Evolutionary conservation across 2,329 filamentous ascomycete species (phyloP), one percentile per base, ranked within the genome.

Genomic region (Sporothrix curviconia): DNA sequence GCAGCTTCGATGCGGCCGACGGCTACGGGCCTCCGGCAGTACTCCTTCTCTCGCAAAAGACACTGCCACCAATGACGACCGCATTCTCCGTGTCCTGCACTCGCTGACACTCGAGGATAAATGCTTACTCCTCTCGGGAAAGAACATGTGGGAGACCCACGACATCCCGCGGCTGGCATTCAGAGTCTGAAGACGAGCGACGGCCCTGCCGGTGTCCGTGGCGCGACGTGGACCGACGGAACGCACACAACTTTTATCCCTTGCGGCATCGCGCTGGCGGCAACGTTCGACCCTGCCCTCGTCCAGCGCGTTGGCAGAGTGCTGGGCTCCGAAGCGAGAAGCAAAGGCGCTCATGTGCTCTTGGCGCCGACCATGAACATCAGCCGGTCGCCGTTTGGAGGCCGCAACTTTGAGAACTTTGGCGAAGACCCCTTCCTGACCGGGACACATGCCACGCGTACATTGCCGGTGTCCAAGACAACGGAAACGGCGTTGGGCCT

Each of bases 231-330:
- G 68, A 86, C 86, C 55, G 84, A 84, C 44, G 84, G 85, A 24
- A 84, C 80, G 54, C 66, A 89, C 75, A 87, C 89, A 42, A 89
- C 89, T 15, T 79, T 90, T 47, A 87, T 92, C 62, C 89, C 89
- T 7, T 92, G 88, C 64, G 88, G 87, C 57, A 84, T 89, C 57
- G 89, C 86, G 0, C 78, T 92, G 46, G 89, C 87, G 11, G 86
- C 88, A 1, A 58, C 59, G 3, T 58, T 58, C 36, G 53, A 60
- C 47, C 15, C 11, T 8, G 47, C 15, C 2, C 56, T 60, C 12
- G 47, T 58, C 7, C n/a, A 53, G 40, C 47, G 42, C 7, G 32
- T 58, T 4, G 59, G 59, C 24, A 30, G 9, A 11, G 11, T 81
- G 28, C 77, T 84, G 64, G 81, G 76, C 32, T 74, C 80, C 15